Conservation (phyloP, 768 basidiomycete species). For the Lentinus tigrinus region DNA sequence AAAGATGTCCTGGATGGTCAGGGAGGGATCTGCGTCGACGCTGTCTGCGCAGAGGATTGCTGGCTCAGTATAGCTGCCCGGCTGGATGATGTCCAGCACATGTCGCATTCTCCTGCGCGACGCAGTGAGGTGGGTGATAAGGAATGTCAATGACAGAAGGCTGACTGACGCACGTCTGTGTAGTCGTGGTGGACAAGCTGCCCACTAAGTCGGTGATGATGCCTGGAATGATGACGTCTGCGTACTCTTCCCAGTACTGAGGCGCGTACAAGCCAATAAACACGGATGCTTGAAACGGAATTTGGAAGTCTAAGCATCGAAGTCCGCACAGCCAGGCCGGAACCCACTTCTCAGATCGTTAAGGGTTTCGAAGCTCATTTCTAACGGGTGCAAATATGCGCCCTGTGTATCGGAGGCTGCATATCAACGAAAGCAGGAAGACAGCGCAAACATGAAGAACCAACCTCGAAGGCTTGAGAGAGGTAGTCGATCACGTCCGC, state of each 20-base stretch:
- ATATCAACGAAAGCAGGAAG: neutral
- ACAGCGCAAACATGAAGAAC: neutral
- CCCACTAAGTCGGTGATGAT: neutral
- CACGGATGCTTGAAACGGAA: no score
- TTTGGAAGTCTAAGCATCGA: no score
- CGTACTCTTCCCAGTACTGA: neutral
- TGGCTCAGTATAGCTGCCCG: slow-evolving; percentile 8
- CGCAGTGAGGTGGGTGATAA: no score
- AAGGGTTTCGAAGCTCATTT: no score
- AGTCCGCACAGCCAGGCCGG: no score
- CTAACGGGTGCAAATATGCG: neutral
- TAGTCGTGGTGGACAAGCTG: neutral
- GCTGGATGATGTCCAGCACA: neutral
- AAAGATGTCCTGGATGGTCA: slow-evolving; percentile 8
- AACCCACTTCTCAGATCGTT: no score
- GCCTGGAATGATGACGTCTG: neutral
- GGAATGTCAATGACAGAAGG: no score
- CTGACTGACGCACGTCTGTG: neutral
- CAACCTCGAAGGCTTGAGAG: slow-evolving; percentile 1
- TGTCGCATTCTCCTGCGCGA: no score
- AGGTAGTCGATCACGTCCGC: slow-evolving; percentile 5
- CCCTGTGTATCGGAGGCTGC: neutral
- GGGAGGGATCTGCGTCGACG: slow-evolving; percentile 5
- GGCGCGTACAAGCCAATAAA: slow-evolving; percentile 11
- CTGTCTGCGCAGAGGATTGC: slow-evolving; percentile 13